Base-by-base conservation (phyloP, 148 eudicot species). In the Persicaria maculosa region DNA sequence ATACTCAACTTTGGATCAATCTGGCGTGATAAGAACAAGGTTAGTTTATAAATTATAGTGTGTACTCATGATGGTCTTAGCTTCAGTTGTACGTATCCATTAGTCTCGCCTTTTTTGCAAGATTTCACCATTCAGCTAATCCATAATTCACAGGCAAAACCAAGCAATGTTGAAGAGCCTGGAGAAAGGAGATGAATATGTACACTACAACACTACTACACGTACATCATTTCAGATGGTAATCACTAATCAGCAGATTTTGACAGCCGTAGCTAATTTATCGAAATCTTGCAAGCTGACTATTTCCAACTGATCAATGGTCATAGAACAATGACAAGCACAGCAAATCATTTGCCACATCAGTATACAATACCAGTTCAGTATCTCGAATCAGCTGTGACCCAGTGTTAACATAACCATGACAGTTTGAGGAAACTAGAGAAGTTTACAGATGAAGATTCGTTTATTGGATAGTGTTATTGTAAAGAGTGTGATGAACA, bases 11-110 rank as follows among this genome's bases (percentile, higher is more conserved):
- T 72, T 46, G 74, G 74, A 72, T 47, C 48, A 12, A 43, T 7
- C 15, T 72, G 74, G 74, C 58, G 55, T 11, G 74, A 72, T 55
- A 72, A 52, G 74, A 45, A 48, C 45, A 72, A 72, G 74, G 74
- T 65, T 11, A 72, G 74, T 20, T 72, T 48, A 50, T 50, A 72
- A 6, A 17, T 43, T 72, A 40, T 12, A 10, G 10, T 14, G 4
- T 31, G 11, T n/a, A 8, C 40, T 47, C 74, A 48, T 48, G 9
- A 22, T 19, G n/a, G 1, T 22, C 74, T 72, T 72, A 48, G 17
- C 58, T 22, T 47, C 47, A 14, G 11, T 12, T 62, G 9, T 47
- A 31, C 54, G 43, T 14, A 44, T 43, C 43, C 4, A 31, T 31
- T 31, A 31, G 20, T 44, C n/a, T 5, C 0, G 50, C 43, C 8